Evolutionary conservation across 306 rosid species (phyloP), one percentile per base, ranked within the genome.

Genomic region (Ochetophila trinervis): DNA sequence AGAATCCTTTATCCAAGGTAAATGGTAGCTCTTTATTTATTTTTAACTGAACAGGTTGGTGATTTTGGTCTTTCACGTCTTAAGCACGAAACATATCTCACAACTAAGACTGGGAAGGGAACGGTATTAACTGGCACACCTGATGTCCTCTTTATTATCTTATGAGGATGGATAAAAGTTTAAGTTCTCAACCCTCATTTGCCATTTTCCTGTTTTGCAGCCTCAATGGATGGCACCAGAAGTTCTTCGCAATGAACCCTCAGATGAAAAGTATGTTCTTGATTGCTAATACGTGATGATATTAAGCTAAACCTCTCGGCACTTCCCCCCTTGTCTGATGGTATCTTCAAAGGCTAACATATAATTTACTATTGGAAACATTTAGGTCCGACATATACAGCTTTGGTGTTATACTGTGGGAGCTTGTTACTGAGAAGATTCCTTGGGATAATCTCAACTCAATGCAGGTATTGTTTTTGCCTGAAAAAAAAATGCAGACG

Each of bases 221-320:
- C 99, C 97, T 75, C 99, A 94, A 83, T 94, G 99, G 99, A 94
- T 94, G 99, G 99, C 99, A 65, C 99, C 99, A 40, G 99, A 94
- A 88, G 96, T 94, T 77, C 96, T 94, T 74, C 99, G 99, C 47
- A 88, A 94, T 44, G 99, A 94, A 74, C 95, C 96, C 36, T 88
- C 97, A 2, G 96, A 94, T 74, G 99, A 94, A 74, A 94, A 94
- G 99, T 94, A 82, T 57, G 90, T 75, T 65, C 34, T 60, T 35
- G 56, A 63, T 65, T 47, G 37, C 61, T 8, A 51, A 71, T 60
- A 64, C 53, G 12, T 30, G 37, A 44, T 47, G 42, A 67, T 17
- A 9, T 21, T 40, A 45, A 40, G 45, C 45, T 10, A 40, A 40
- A 0, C 45, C 45, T 40, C 12, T 12, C 45, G 12, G 3, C 45